phyloP scores from a whole-genome alignment of 768 basidiomycete species.

The Lanmaoa pseudosensibilis region DNA sequence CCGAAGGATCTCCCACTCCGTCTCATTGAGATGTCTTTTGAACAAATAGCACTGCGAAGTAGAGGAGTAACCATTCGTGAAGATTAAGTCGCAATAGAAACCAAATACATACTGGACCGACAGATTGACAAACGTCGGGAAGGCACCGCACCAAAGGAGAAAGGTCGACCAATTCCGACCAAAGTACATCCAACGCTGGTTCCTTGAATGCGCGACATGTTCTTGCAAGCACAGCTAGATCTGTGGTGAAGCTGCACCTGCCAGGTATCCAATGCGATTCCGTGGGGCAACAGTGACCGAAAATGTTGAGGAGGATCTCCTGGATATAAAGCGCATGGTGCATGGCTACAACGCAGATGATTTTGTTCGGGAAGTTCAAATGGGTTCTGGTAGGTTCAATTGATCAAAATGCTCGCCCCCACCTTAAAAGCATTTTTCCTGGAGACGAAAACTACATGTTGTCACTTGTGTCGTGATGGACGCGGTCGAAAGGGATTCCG shows the following conservation, averaged over 20 bases:
- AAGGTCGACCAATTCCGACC: slow-evolving; percentile 2
- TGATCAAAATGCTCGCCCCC: background rate
- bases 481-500: background rate
- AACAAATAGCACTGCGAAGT: background rate
- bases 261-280: background rate
- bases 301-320: background rate
- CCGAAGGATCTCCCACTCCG: slow-evolving; percentile 5
- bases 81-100: background rate
- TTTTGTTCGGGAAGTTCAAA: background rate
- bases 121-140: background rate
- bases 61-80: background rate
- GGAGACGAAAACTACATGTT: background rate
- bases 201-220: slow-evolving; percentile 9
- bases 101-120: background rate
- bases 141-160: background rate
- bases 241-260: background rate
- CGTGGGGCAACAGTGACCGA: background rate
- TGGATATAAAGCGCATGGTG: background rate
- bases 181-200: slow-evolving; percentile 5
- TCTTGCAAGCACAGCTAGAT: background rate
- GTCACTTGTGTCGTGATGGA: background rate
- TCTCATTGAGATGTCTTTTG: background rate
- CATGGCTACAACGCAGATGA: background rate
- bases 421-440: background rate
- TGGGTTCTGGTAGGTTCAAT: background rate